These are phyloP conservation scores for Daldinia loculata DNA, from an alignment of 495 filamentous ascomycete species.

Conservation along the genomic window DNA sequence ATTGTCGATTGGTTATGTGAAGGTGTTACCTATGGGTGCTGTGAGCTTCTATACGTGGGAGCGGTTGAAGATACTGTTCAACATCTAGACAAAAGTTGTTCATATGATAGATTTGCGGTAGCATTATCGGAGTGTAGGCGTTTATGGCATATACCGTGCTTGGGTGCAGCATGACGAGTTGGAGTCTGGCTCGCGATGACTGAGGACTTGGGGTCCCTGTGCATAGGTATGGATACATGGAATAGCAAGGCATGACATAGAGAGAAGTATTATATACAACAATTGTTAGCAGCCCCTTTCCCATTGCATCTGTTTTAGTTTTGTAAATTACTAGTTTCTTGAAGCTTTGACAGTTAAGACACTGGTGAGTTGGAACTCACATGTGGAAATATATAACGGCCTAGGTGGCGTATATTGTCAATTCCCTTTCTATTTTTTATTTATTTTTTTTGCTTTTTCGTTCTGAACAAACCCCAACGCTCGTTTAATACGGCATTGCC, in stretches of 20 bases:
- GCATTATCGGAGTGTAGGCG: conserved; percentile 39
- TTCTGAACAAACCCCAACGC: conserved; percentile 1
- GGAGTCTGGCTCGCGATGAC: conserved; percentile 10
- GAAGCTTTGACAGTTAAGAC: neutral
- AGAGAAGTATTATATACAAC: conserved; percentile 7
- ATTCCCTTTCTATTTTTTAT: neutral
- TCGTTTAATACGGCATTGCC: neutral
- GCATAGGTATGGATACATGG: conserved; percentile 14
- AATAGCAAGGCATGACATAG: conserved; percentile 22
- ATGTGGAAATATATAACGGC: neutral
- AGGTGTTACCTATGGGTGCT: conserved; percentile 90
- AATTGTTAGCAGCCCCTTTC: neutral
- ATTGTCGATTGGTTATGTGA: conserved; percentile 91
- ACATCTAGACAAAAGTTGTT: conserved; percentile 64
- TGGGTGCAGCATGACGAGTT: conserved; percentile 25
- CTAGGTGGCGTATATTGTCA: neutral
- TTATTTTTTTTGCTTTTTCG: neutral
- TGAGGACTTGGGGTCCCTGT: neutral
- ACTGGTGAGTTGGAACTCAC: neutral
- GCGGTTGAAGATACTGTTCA: conserved; percentile 75
- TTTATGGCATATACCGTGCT: conserved; percentile 32
- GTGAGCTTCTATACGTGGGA: conserved; percentile 82
- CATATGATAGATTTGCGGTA: conserved; percentile 6
- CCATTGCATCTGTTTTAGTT: neutral
- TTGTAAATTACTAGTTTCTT: neutral